Base-by-base conservation (phyloP, 768 basidiomycete genomes). In the Guyanaporus albipodus region DNA sequence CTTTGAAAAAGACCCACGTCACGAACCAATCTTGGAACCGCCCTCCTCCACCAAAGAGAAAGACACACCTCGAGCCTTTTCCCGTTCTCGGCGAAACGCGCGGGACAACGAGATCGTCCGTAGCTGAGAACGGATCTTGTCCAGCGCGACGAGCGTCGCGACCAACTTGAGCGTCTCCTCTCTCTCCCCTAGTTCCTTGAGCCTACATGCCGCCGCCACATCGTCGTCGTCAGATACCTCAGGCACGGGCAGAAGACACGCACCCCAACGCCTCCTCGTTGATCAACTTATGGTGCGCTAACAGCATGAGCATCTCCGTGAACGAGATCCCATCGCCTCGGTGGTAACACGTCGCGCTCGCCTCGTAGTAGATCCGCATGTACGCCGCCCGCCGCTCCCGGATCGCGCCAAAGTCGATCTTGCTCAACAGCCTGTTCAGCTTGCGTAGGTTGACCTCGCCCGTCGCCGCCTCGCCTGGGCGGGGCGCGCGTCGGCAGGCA, bases 231-330 rank as follows among this genome's bases (percentile, higher is more conserved):
- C n/a, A 34, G 14, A 6, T 19, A 4, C 28, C 22, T 9, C 6
- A 19, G 31, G n/a, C 17, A 27, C 12, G 11, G 3, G 18, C 2
- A 27, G 1, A 8, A 8, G 6, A 50, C 8, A 78, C 90, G 62
- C 64, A 95, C 94, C 83, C 78, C 21, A 98, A 70, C 12, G 94
- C 94, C 24, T 91, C 87, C 22, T 79, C 92, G 40, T 90, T 78
- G 52, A 97, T 91, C 42, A 98, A 70, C 64, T 90, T 93, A 70
- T 97, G 85, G 62, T 96, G 95, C 1, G 90, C 86, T 32, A 98
- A 70, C 36, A 97, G 69, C 27, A 87, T 62, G 3, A 98, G 76
- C 89, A 95, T 95, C 36, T 82, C 79, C 1, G 83, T 89, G 72
- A 97, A 97, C 19, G 90, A 87, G 49, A 98, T 91, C 8, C 93